Evolutionary conservation across 164 flowering plant species (phyloP).

Genomic region (Stephania yunnanensis): DNA sequence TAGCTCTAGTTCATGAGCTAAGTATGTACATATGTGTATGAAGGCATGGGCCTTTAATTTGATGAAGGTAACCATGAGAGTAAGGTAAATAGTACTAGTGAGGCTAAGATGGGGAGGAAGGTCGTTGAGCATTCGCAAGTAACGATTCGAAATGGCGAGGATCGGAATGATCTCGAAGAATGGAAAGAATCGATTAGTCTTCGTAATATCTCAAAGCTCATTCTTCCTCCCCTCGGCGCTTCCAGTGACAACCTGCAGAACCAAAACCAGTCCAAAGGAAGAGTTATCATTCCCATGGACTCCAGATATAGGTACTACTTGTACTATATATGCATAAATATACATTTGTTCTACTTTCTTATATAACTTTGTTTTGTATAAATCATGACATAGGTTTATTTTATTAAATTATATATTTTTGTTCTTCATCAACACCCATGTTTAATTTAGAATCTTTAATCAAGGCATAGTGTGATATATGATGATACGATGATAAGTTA

Average conservation of each 20-base stretch:
- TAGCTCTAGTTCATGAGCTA: background rate
- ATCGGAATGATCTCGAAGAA: background rate
- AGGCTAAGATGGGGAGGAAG: background rate
- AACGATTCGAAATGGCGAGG: background rate
- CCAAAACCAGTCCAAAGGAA: slow-evolving; percentile 29
- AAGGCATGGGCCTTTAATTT: background rate
- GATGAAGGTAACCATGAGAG: background rate
- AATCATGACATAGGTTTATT: too few species aligned
- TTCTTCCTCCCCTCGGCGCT: slow-evolving; percentile 79
- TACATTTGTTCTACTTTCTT: too few species aligned
- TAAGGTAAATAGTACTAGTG: background rate
- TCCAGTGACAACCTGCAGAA: slow-evolving; percentile 30
- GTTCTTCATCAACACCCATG: too few species aligned
- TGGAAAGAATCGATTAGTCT: slow-evolving; percentile 20
- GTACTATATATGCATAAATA: too few species aligned
- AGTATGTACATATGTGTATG: background rate
- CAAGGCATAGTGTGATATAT: too few species aligned
- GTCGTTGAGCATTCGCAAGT: background rate
- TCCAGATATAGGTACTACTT: slow-evolving; percentile 64
- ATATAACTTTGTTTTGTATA: too few species aligned
- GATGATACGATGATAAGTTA: too few species aligned
- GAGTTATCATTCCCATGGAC: slow-evolving; percentile 63
- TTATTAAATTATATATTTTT: too few species aligned
- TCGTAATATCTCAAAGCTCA: slow-evolving; percentile 60
- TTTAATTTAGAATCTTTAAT: too few species aligned